These are phyloP conservation scores for Leccinum truebloodii DNA, from an alignment of 768 basidiomycete species.

Conservation along the genomic window DNA sequence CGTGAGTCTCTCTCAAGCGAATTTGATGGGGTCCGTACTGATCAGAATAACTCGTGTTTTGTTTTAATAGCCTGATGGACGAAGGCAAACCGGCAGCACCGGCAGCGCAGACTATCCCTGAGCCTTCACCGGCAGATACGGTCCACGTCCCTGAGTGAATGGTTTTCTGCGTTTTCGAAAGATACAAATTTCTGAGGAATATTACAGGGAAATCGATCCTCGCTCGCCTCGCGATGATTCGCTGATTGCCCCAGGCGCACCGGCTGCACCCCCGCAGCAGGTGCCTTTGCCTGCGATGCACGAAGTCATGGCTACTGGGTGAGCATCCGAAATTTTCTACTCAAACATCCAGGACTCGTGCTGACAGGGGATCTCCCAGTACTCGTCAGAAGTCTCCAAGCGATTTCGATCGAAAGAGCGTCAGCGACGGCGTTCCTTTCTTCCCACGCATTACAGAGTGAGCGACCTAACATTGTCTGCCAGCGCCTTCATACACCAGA, in stretches of 20 bases:
- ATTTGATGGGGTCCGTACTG: neutral
- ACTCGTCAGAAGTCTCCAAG: conserved; percentile 19
- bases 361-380: conserved; percentile 12
- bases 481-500: neutral
- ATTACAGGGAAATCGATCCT: conserved; percentile 23
- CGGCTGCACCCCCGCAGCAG: conserved; percentile 20
- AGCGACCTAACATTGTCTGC: conserved; percentile 3
- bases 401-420: conserved; percentile 15
- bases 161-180: neutral
- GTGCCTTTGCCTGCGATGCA: conserved; percentile 36
- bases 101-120: conserved; percentile 14
- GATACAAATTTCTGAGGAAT: neutral
- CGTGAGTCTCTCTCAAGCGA: no score
- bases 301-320: conserved; percentile 33
- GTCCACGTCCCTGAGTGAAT: conserved; percentile 34
- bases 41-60: neutral
- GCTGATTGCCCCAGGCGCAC: conserved; percentile 19
- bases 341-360: neutral
- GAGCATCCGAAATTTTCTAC: neutral
- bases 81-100: conserved; percentile 22
- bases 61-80: conserved; percentile 20
- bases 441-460: conserved; percentile 27
- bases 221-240: conserved; percentile 36
- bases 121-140: conserved; percentile 29
- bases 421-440: conserved; percentile 16